These are phyloP conservation scores for Cladosporium cucumerinum DNA, from an alignment of 2,329 filamentous ascomycete genomes.

Conservation along the genomic window DNA sequence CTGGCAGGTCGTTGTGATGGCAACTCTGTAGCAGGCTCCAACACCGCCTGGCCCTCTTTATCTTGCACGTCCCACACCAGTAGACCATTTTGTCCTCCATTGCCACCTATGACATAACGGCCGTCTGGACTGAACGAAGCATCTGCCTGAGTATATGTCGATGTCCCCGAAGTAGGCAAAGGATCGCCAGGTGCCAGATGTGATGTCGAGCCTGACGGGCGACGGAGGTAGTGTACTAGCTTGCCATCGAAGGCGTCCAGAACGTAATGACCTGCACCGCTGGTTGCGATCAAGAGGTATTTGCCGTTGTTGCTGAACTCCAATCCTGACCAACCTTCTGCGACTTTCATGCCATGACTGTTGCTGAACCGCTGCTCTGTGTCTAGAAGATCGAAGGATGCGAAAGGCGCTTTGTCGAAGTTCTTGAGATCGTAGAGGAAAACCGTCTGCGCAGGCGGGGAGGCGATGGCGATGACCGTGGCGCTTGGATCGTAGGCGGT, in stretches of 20 bases:
- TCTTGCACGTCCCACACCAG: slow-evolving; percentile 80
- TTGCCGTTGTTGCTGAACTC: slow-evolving; percentile 98
- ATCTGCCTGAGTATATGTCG: slow-evolving; percentile 60
- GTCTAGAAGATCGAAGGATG: slow-evolving; percentile 74
- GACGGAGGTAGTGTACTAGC: slow-evolving; percentile 44
- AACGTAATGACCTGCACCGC: slow-evolving; percentile 79
- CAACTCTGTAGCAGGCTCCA: slow-evolving; percentile 62
- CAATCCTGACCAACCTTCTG: slow-evolving; percentile 75
- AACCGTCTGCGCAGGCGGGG: slow-evolving; percentile 72
- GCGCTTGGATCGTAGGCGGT: slow-evolving; percentile 90
- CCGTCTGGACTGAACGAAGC: slow-evolving; percentile 88
- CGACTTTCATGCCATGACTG: slow-evolving; percentile 48
- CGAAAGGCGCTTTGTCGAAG: slow-evolving; percentile 87
- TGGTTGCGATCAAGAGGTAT: slow-evolving; percentile 76
- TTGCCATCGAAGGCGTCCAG: slow-evolving; percentile 88
- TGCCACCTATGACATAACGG: slow-evolving; percentile 81
- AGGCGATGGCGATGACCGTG: slow-evolving; percentile 85
- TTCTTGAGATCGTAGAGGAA: slow-evolving; percentile 91
- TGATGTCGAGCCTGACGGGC: slow-evolving; percentile 26
- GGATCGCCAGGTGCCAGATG: slow-evolving; percentile 41
- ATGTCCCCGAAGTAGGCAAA: slow-evolving; percentile 51
- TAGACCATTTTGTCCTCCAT: slow-evolving; percentile 60
- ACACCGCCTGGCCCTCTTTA: slow-evolving; percentile 53
- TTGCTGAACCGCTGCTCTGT: slow-evolving; percentile 55
- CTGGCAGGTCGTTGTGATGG: slow-evolving; percentile 65